Base-by-base conservation (phyloP, 805 yeast genomes). In the Saturnispora zaruensis region DNA sequence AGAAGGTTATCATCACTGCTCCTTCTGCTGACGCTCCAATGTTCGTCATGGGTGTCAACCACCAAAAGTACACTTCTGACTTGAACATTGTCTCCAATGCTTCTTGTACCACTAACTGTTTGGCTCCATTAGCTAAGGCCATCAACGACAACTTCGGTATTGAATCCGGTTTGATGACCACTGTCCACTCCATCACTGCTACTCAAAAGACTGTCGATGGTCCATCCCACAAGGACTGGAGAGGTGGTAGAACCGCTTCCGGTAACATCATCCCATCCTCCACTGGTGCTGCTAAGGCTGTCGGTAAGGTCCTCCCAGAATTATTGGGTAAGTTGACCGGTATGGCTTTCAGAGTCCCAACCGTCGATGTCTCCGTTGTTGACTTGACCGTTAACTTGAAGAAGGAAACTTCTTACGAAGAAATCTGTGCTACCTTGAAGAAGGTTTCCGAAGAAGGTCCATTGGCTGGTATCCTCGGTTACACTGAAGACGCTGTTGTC, bases 221-320 rank as follows among this genome's bases (percentile, higher is more conserved):
- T 75, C 95, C 96, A 64, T 87, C 96, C 70, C 88, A 83, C 81
- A 88, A 88, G 81, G 96, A 88, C 79, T 88, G 96, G 96, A 84
- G 96, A 82, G 96, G 96, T 71, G 96, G 96, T 72, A 85, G 96
- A 78, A 84, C 96, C 63, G 96, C 96, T 68, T 84, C 91, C 56
- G 95, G 90, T 68, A 88, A 88, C 84, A 86, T 88, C 71, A 88
- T 88, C 62, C 96, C 96, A 67, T 87, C 95, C 38, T 85, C 96
- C 57, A 88, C 96, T 57, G 96, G 96, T 82, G 96, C 96, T 65
- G 96, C 96, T 66, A 88, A 88, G 83, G 96, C 96, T 59, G 96
- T 88, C 63, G 96, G 96, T 71, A 87, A 87, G 81, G 96, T 88
- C 63, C 83, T 88, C 65, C 96, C 96, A 59, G 83, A 77, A 65